Conservation (phyloP, 352 stramenopile genomes). For the Globisporangium solare region DNA sequence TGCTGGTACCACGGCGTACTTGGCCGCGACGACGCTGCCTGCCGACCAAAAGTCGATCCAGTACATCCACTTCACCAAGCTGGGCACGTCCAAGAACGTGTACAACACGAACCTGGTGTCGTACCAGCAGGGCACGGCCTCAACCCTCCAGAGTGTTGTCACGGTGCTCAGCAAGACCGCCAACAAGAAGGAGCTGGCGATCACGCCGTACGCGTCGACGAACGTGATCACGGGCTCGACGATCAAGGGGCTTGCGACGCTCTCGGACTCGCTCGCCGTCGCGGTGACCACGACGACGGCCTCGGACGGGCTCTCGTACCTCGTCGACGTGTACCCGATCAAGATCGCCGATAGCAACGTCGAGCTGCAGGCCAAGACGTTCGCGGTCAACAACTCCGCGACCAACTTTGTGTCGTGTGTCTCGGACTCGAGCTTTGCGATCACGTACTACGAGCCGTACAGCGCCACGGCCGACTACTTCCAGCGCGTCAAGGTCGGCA, state of each 20-base stretch:
- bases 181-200: constrained; percentile 40
- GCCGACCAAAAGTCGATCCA: constrained; percentile 39
- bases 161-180: constrained; percentile 44
- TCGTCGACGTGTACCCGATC: constrained; percentile 39
- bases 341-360: constrained; percentile 42
- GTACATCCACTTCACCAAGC: constrained; percentile 55
- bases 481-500: constrained; percentile 56
- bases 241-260: constrained; percentile 58
- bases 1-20: constrained; percentile 67
- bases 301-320: constrained; percentile 32
- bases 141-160: constrained; percentile 38
- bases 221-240: constrained; percentile 50
- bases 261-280: constrained; percentile 52
- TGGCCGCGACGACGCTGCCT: constrained; percentile 42
- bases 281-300: constrained; percentile 45
- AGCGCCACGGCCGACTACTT: constrained; percentile 30
- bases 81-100: constrained; percentile 34
- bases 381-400: constrained; percentile 50
- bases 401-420: constrained; percentile 68
- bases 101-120: constrained; percentile 56
- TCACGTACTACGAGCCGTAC: constrained; percentile 73
- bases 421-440: constrained; percentile 56
- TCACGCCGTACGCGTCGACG: constrained; percentile 26
- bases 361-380: constrained; percentile 33
- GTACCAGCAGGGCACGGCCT: constrained; percentile 44